Percentiles rank a stretch among this genome's conserved stretches.
Evolutionary conservation across 2,329 filamentous ascomycete genomes (phyloP).

Genomic region (Aspergillus sp.): DNA sequence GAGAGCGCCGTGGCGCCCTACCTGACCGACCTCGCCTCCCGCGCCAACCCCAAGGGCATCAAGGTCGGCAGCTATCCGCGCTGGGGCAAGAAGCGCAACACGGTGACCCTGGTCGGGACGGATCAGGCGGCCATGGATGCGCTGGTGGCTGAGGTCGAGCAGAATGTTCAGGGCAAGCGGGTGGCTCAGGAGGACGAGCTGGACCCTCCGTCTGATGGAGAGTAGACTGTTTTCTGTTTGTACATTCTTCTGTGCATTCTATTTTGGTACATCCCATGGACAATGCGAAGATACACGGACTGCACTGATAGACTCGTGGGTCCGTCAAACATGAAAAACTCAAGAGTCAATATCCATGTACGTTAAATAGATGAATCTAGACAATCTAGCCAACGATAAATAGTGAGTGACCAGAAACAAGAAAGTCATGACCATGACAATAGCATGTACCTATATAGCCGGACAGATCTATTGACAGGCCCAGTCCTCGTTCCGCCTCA

Average conservation of each 20-base stretch:
- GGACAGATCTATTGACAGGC: slow-evolving; percentile 31
- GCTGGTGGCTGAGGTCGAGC: slow-evolving; percentile 73
- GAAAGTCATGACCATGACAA: slow-evolving; percentile 10
- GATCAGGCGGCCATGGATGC: slow-evolving; percentile 76
- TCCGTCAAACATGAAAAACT: neutral
- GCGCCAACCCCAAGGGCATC: slow-evolving; percentile 71
- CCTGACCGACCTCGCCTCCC: slow-evolving; percentile 73
- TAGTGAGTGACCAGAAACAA: no score
- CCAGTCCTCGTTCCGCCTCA: slow-evolving; percentile 25
- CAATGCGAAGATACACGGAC: neutral
- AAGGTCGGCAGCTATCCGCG: slow-evolving; percentile 95
- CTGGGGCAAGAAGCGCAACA: slow-evolving; percentile 85
- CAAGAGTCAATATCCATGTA: neutral
- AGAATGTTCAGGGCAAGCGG: slow-evolving; percentile 70
- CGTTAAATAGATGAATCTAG: no score
- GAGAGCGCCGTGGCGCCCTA: slow-evolving; percentile 85
- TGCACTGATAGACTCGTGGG: neutral
- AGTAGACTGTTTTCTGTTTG: neutral
- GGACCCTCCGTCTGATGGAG: slow-evolving; percentile 46
- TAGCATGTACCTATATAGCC: slow-evolving; percentile 21
- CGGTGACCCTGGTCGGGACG: slow-evolving; percentile 79
- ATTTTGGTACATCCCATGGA: neutral
- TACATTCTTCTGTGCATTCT: neutral
- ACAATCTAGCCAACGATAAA: no score
- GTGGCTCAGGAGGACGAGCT: slow-evolving; percentile 71